Evolutionary conservation across 371 early-diverging fungal species (phyloP).

Genomic region (Apophysomyces ossiformis): DNA sequence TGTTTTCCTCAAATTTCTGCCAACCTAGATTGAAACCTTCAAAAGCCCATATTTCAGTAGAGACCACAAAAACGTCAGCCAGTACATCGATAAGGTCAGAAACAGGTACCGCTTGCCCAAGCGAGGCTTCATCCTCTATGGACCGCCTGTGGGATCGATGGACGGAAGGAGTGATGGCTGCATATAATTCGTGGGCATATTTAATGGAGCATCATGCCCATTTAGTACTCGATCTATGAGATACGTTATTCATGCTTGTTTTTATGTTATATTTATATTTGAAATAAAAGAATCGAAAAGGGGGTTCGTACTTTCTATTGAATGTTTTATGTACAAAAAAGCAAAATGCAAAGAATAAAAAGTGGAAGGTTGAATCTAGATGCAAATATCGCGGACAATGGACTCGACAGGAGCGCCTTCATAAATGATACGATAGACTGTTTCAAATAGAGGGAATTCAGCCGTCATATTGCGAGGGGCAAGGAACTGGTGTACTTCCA

Average conservation of each 20-base stretch:
- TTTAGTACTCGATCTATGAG: background rate
- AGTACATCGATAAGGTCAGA: background rate
- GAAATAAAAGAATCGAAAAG: background rate
- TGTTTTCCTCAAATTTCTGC: background rate
- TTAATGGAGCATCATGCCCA: constrained; percentile 1
- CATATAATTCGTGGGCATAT: constrained; percentile 6
- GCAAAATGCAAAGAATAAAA: background rate
- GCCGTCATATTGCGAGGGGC: constrained; percentile 59
- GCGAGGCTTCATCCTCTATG: background rate
- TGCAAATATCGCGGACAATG: constrained; percentile 38
- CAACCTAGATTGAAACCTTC: background rate
- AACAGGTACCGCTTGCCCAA: background rate
- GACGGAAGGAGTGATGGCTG: background rate
- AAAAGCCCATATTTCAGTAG: background rate
- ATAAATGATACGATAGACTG: constrained; percentile 90
- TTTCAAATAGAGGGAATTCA: constrained; percentile 89
- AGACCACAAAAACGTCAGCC: background rate
- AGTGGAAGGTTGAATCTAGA: constrained; percentile 15
- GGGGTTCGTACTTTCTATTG: background rate
- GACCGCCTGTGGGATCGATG: background rate
- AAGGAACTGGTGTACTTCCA: constrained; percentile 88
- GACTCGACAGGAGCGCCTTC: constrained; percentile 54
- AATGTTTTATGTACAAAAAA: background rate
- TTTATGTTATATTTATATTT: background rate
- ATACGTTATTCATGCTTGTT: background rate